Evolutionary conservation across 208 protist genomes (phyloP), one percentile per base, ranked within the genome.

Genomic region (Borovskyia barvae): DNA sequence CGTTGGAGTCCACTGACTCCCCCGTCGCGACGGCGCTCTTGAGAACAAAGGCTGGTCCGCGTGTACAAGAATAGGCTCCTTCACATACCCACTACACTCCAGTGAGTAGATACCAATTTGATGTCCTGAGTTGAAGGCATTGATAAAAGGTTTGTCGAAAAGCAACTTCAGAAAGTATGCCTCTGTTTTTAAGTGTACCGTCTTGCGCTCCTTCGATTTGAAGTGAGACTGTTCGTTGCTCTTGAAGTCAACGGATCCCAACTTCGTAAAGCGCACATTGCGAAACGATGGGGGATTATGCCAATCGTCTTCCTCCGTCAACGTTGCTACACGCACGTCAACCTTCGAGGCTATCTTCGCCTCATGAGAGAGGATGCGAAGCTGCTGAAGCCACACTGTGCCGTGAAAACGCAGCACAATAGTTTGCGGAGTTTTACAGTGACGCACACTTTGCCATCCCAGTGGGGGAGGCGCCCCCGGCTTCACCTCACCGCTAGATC

Each of bases 121-220:
- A 33, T 84, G 57, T 20, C 73, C 66, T 12, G 48, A 55, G 53
- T 97, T 97, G 30, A 79, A 57, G 48, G 63, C 60, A 56, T 93
- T 93, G 37, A 61, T 62, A 50, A 92, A 87, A 6, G 87, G 85
- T 1, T 57, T 37, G 48, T 84, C 57, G 65, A 97, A 87, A 11
- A 95, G 70, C 2, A 97, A 74, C 53, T 92, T 93, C n/a, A 97
- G 32, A 54, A 91, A 94, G 49, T 93, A 92, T 6, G 89, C 87
- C 59, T 81, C 69, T 0, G 76, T 82, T 22, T 88, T 73, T 6
- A 97, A 57, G 60, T 97, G 85, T 4, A 97, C 83, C 5, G 89
- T 97, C 52, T 95, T 97, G 35, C 86, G 77, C 63, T 97, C 92
- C 52, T 90, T 90, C n/a, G 77, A 72, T 30, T 72, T 73, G 73